Evolutionary conservation across 306 rosid species (phyloP).

Genomic region (cucumber (Cucumis sativus)): DNA sequence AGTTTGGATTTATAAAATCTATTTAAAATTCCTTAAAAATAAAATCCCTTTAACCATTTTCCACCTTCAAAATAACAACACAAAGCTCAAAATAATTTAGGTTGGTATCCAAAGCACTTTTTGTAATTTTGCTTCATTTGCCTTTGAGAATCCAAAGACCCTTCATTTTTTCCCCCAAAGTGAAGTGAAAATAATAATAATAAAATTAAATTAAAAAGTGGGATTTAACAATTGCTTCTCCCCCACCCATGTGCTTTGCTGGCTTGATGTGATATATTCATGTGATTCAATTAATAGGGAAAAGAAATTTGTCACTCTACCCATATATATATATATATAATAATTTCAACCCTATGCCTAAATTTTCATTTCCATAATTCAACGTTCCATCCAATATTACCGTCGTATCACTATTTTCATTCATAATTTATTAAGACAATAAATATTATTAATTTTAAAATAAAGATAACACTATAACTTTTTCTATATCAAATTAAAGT

Average conservation of each 20-base stretch:
- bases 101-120: not conserved
- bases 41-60: not conserved
- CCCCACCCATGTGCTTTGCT: constrained; percentile 44
- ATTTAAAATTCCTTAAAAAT: not conserved
- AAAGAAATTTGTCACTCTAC: not conserved
- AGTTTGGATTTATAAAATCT: not conserved
- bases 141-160: constrained; percentile 1
- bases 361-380: not conserved
- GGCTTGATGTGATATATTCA: constrained; percentile 13
- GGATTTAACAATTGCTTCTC: constrained; percentile 11
- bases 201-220: not conserved
- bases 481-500: no score
- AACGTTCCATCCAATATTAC: no score
- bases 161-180: not conserved
- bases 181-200: not conserved
- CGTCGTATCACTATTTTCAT: no score
- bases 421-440: no score
- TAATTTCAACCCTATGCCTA: not conserved
- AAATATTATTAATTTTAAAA: no score
- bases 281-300: constrained; percentile 15
- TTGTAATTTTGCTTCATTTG: not conserved
- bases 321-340: not conserved
- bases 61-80: not conserved
- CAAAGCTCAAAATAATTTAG: not conserved
- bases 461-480: no score